Evolutionary conservation across 2,329 filamentous ascomycete species (phyloP), one percentile per base, ranked within the genome.

Genomic region (Aspergillus sp.): DNA sequence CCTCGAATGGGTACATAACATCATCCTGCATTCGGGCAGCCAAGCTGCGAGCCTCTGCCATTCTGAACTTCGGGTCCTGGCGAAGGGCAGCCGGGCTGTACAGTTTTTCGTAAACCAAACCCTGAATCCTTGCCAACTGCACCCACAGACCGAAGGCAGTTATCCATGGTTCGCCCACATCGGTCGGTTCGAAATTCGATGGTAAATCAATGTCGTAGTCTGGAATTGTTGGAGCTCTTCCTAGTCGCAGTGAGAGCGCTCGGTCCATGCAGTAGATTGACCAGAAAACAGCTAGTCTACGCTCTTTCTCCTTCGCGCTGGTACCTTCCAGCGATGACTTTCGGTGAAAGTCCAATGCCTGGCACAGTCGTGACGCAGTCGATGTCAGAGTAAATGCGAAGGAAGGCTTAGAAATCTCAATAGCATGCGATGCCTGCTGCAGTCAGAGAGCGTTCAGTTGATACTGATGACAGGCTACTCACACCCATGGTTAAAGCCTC

Each of bases 321-420:
- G 72, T 62, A 43, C 70, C 45, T 48, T 75, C 63, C 69, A 74
- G 69, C 30, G 74, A 68, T 4, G 68, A 66, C 11, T 64, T 47
- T 48, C 72, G 68, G 69, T 89, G 87, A 62, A 86, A 88, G 3
- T 87, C 87, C 4, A 89, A 82, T 0, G 84, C 84, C 67, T 88
- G 85, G 64, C 86, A 88, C 56, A 90, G 78, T 55, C 85, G 82
- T 13, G 84, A 83, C 0, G 87, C 87, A 19, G 82, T 82, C 7
- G 83, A 84, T 25, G 83, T 84, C 19, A 90, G 76, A n/a, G 86
- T 84, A 83, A 87, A 88, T n/a, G 85, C 85, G 3, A 90, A 80
- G 0, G 85, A 86, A 0, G 87, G 85, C 45, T 86, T 85, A 3
- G 86, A 87, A 15, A 84, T 80, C 63, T 89, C 87, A 52, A 89